phyloP scores from a whole-genome alignment of 306 rosid genomes.

The Sicyos baderoa region DNA sequence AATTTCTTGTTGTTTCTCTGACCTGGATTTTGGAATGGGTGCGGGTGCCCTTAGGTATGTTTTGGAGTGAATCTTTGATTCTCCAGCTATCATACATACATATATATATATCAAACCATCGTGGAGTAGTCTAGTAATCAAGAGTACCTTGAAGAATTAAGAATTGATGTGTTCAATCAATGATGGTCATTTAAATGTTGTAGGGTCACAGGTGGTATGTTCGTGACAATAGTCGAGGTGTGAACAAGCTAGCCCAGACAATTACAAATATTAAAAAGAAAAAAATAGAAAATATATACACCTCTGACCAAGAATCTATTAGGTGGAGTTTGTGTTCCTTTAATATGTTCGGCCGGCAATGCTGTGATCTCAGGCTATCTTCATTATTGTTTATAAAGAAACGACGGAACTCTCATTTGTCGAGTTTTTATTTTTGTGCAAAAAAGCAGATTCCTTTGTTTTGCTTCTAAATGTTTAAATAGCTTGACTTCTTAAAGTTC shows the following conservation, averaged over 20 bases:
- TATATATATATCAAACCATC: no score
- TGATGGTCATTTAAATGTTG: no score
- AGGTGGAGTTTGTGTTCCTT: neutral
- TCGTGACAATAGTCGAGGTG: no score
- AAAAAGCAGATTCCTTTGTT: slow-evolving; percentile 13
- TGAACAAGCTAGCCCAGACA: no score
- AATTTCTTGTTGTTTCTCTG: neutral
- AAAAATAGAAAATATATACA: no score
- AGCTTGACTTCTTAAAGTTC: slow-evolving; percentile 1
- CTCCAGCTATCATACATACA: no score
- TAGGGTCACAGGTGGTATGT: neutral
- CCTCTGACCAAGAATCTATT: neutral
- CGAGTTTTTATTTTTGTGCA: neutral
- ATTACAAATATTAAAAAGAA: no score
- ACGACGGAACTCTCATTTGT: slow-evolving; percentile 12
- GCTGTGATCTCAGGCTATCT: slow-evolving; percentile 26
- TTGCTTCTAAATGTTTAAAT: neutral
- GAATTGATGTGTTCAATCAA: no score
- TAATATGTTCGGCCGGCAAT: neutral
- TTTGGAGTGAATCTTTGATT: no score
- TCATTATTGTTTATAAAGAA: slow-evolving; percentile 10
- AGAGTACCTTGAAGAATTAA: no score
- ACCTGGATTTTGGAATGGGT: neutral
- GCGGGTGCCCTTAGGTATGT: no score
- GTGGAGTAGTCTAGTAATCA: no score